phyloP scores from a whole-genome alignment of 2,329 filamentous ascomycete species.

The Tetracladium maxilliforme region DNA sequence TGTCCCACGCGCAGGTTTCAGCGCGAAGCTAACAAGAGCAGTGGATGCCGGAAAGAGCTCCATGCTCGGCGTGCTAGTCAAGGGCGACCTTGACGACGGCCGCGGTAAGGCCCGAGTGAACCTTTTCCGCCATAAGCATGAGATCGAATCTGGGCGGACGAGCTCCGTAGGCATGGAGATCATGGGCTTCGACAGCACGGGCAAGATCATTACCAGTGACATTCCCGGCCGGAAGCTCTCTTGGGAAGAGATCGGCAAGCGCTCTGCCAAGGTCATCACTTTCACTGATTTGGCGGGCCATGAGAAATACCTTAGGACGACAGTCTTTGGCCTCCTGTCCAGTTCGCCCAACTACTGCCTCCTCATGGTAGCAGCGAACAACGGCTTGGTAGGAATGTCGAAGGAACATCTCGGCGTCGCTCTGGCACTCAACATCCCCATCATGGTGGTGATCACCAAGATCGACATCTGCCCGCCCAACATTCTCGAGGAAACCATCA shows the following conservation, averaged over 20 bases:
- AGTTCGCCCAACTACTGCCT: slow-evolving; percentile 96
- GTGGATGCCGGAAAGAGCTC: slow-evolving; percentile 96
- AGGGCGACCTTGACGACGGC: slow-evolving; percentile 88
- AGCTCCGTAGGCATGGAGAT: slow-evolving; percentile 98
- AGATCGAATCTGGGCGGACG: slow-evolving; percentile 88
- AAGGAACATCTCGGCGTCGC: slow-evolving; percentile 96
- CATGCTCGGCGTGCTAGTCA: slow-evolving; percentile 87
- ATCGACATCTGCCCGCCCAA: slow-evolving; percentile 96
- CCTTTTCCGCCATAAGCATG: slow-evolving; percentile 94
- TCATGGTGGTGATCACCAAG: slow-evolving; percentile 97
- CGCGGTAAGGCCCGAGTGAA: slow-evolving; percentile 88
- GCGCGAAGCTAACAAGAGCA: too few relatives aligned
- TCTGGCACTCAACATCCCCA: slow-evolving; percentile 83
- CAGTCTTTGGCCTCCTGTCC: slow-evolving; percentile 86
- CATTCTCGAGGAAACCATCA: slow-evolving; percentile 85
- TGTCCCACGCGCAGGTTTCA: too few relatives aligned
- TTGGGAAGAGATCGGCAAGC: slow-evolving; percentile 95
- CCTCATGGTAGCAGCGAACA: slow-evolving; percentile 97
- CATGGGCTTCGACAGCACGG: slow-evolving; percentile 85
- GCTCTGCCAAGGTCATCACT: slow-evolving; percentile 89
- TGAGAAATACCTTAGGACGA: slow-evolving; percentile 88
- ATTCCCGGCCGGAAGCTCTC: slow-evolving; percentile 76
- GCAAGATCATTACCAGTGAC: slow-evolving; percentile 68
- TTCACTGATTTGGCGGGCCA: slow-evolving; percentile 95
- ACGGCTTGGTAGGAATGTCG: slow-evolving; percentile 93